Percentiles rank a stretch among this genome's conserved stretches.
phyloP scores from a whole-genome alignment of 345 rosid species.

The Corchorus capsularis region DNA sequence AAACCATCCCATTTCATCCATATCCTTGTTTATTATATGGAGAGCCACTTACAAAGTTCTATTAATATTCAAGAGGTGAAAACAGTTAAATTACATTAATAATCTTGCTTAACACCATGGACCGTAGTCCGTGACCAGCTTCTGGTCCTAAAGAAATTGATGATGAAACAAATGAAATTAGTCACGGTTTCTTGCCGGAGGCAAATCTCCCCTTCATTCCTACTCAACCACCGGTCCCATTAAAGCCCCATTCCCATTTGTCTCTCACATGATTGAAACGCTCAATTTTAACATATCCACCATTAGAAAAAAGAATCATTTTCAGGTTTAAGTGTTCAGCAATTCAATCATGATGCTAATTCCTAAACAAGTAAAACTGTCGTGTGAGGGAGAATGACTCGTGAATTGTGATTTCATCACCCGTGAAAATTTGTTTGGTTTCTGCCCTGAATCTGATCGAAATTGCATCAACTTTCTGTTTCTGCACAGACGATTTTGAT shows the following conservation, averaged over 20 bases:
- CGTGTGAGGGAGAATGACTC: neutral
- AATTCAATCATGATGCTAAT: neutral
- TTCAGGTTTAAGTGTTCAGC: neutral
- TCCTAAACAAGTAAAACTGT: neutral
- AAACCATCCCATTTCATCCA: too few species aligned
- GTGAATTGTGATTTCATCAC: neutral
- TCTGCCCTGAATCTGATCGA: neutral
- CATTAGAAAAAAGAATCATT: too few species aligned
- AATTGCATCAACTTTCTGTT: neutral
- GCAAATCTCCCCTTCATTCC: too few species aligned
- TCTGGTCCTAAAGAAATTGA: neutral
- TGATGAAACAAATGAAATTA: neutral
- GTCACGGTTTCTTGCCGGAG: neutral
- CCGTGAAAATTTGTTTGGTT: neutral
- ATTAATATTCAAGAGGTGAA: too few species aligned
- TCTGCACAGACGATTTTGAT: neutral
- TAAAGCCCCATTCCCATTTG: too few species aligned
- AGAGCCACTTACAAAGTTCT: too few species aligned
- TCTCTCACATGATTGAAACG: neutral
- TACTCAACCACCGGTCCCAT: too few species aligned
- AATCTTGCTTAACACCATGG: too few species aligned
- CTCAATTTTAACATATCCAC: neutral
- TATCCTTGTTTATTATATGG: too few species aligned
- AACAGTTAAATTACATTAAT: too few species aligned
- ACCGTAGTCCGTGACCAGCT: neutral